Conservation (phyloP, 2,329 filamentous ascomycete genomes). For the Diplodia corticola region DNA sequence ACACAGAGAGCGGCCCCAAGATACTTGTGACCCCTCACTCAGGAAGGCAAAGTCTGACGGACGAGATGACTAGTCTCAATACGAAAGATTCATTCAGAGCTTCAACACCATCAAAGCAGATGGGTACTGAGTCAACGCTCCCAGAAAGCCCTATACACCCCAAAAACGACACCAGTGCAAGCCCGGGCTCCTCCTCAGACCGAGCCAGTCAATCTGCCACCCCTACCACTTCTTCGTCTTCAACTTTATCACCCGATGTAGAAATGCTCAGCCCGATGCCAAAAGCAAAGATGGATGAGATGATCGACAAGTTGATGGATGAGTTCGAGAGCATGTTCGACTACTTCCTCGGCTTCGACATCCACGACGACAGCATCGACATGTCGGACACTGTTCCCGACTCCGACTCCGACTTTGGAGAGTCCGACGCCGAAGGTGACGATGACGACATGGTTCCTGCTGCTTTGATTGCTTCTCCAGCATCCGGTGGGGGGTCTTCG, state of each 20-base stretch:
- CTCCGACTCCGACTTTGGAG: not conserved
- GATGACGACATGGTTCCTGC: not conserved
- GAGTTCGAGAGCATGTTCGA: not conserved
- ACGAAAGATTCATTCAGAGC: not conserved
- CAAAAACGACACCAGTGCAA: not conserved
- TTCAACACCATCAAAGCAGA: not conserved
- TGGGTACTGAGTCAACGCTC: not conserved
- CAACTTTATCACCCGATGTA: not conserved
- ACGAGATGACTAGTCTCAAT: not conserved
- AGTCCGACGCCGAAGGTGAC: not conserved
- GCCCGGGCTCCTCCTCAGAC: not conserved
- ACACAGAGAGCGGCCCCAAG: not conserved
- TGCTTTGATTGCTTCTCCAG: not conserved
- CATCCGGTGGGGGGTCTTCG: not conserved
- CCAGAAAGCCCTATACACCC: not conserved
- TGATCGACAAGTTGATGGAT: not conserved
- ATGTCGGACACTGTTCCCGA: not conserved
- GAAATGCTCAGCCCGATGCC: not conserved
- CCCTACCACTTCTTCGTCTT: not conserved
- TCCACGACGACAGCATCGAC: not conserved
- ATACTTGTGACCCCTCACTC: not conserved
- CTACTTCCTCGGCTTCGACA: not conserved
- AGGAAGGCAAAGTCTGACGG: not conserved
- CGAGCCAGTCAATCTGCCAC: not conserved
- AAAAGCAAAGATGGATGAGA: not conserved